Evolutionary conservation across 1,284 basidiomycete species (phyloP), one percentile per base, ranked within the genome.

Genomic region (Trichosporon faecale): DNA sequence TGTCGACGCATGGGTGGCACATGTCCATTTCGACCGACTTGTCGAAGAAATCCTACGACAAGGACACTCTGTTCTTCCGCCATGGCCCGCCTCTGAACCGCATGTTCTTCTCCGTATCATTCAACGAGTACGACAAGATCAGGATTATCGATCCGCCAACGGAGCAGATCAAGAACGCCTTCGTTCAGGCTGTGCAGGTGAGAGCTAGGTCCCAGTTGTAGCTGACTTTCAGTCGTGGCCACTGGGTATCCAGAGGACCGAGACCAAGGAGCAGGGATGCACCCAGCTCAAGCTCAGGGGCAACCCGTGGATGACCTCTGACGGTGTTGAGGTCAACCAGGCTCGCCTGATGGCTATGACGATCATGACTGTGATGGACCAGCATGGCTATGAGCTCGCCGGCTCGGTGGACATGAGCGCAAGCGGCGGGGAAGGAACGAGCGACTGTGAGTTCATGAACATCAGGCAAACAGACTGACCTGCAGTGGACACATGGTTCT

Each of bases 401-500:
- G 76, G 66, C 6, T 75, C 78, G 37, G 73, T 81, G 1, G 79
- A 80, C 70, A 76, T 80, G 76, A 78, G 74, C 66, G 64, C 68
- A 7, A 73, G 69, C 9, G 66, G 63, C 11, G 72, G 66, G 4
- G 75, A 78, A 21, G 40, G 65, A 16, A 14, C 11, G 3, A 16
- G 35, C 2, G 73, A 72, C 31, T 27, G 71, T 72, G 35, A 65
- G 71, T 71, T 37, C 35, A 65, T 12, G 52, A 3, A 61, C 14
- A 23, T 18, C 1, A 16, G 31, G 14, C 16, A 35, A 4, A 49
- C 29, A 18, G 40, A 25, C 66, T 49, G 12, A 27, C 57, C 23
- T 7, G n/a, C 69, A 82, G 80, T 80, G 66, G 81, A 82, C 67
- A 74, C 79, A 9, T 81, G 79, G 80, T 80, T 80, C 77, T 80